phyloP scores from a whole-genome alignment of 176 grass and related monocot genomes.

The Carex parvula region DNA sequence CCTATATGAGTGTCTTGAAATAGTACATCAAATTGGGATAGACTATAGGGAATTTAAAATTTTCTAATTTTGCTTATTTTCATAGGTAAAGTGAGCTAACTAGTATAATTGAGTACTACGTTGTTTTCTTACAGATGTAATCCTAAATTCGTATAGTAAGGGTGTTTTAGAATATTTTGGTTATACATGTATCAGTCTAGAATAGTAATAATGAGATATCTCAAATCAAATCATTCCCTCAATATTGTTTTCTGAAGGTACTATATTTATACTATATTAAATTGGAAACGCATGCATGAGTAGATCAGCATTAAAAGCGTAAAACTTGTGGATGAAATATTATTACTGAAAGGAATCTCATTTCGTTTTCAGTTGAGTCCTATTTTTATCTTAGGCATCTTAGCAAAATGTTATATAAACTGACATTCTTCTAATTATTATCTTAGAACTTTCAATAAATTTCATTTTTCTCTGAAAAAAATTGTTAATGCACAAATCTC shows the following conservation, averaged over 20 bases:
- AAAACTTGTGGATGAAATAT: not conserved
- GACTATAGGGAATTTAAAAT: not conserved
- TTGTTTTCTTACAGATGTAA: not conserved
- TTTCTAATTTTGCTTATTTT: slow-evolving; percentile 9
- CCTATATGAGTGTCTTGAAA: not conserved
- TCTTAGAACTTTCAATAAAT: not conserved
- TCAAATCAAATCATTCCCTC: not conserved
- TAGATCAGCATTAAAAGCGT: not conserved
- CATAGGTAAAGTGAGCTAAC: not conserved
- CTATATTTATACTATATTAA: not conserved
- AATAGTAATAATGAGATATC: not conserved
- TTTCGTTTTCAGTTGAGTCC: not conserved
- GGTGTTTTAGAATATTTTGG: not conserved
- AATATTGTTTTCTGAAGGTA: not conserved
- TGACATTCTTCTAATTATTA: not conserved
- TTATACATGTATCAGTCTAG: not conserved
- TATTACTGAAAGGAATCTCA: not conserved
- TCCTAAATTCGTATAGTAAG: not conserved
- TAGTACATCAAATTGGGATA: not conserved
- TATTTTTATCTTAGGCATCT: not conserved
- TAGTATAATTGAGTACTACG: not conserved
- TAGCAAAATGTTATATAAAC: not conserved
- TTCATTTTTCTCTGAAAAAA: not conserved
- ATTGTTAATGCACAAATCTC: not conserved
- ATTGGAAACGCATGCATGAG: not conserved